Percentiles rank a stretch among this genome's conserved stretches.
Conservation (phyloP, 2,329 filamentous ascomycete species). For the Penicillium sp. region DNA sequence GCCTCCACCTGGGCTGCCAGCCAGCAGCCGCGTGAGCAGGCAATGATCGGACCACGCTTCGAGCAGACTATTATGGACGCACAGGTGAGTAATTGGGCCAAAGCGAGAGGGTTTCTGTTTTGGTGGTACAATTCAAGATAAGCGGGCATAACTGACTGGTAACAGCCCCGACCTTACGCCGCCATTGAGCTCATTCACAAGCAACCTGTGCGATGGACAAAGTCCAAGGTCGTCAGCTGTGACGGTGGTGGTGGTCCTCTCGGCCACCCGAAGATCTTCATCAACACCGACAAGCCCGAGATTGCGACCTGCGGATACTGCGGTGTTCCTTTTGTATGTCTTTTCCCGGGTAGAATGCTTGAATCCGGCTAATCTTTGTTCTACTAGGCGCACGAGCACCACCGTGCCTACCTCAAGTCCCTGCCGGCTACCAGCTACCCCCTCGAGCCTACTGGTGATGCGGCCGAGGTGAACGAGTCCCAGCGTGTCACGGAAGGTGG, state of each 20-base stretch:
- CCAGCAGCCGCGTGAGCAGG: slow-evolving; percentile 72
- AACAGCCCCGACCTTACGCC: slow-evolving; percentile 75
- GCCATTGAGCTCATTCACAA: slow-evolving; percentile 96
- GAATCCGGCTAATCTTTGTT: neutral
- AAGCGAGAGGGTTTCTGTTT: neutral
- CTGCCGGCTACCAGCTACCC: slow-evolving; percentile 77
- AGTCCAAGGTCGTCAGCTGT: slow-evolving; percentile 74
- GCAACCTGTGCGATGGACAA: slow-evolving; percentile 87
- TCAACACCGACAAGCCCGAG: slow-evolving; percentile 96
- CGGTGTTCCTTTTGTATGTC: slow-evolving; percentile 80
- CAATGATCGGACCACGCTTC: slow-evolving; percentile 91
- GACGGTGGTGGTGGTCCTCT: slow-evolving; percentile 86
- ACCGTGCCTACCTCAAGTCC: slow-evolving; percentile 77
- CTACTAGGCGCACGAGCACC: slow-evolving; percentile 81
- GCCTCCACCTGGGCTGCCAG: slow-evolving; percentile 73
- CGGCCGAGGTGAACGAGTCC: slow-evolving; percentile 54
- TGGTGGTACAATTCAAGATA: neutral
- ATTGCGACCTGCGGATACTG: slow-evolving; percentile 89
- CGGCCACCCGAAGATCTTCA: slow-evolving; percentile 90
- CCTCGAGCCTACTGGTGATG: slow-evolving; percentile 56
- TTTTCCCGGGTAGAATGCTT: neutral
- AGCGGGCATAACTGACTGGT: slow-evolving; percentile 3
- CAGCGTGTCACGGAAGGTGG: slow-evolving; percentile 56
- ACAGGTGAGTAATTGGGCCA: slow-evolving; percentile 59
- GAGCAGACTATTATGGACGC: slow-evolving; percentile 92